Base-by-base conservation (phyloP, 306 rosid genomes). In the Sesbania bispinosa region DNA sequence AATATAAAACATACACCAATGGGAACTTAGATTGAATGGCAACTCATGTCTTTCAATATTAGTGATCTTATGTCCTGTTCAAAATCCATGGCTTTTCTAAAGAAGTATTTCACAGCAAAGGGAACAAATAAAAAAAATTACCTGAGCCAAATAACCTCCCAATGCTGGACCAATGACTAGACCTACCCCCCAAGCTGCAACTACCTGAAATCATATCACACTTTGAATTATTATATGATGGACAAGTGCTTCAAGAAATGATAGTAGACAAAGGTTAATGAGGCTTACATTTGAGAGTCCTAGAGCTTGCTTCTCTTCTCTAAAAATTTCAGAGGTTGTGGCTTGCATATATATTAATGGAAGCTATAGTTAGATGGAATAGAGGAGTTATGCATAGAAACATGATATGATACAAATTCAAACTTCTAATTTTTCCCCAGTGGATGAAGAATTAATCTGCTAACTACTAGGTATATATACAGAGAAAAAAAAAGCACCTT, bases 201-300 rank as follows among this genome's bases (percentile, higher is more conserved):
- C 8, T 1, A 62, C 20, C 68, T 62, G 13, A 21, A 39, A 39
- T 7, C 13, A 62, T n/a, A 2, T 27, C 19, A 10, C 19, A 19
- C 18, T 19, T 9, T 10, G 6, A 72, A 65, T 58, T 76, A 29
- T 7, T 14, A 29, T n/a, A n/a, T 27, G n/a, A 58, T 57, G 54
- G 11, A 48, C 21, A 16, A 4, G 9, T 1, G 21, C 23, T 46
- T 46, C 10, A 15, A n/a, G 42, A 73, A 57, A 14, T 29, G 35
- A 10, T 36, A 65, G 1, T 33, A 71, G 42, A 36, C 41, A 75
- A 29, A 5, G 30, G 73, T 4, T 33, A 60, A 15, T 10, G 52
- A 74, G 52, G 55, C 96, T 77, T 63, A 90, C 98, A 24, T 93
- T 68, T 33, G 98, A 90, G 76, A 93, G 47, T 54, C 93, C 96